Base-by-base conservation (phyloP, 345 rosid species). In the Salix udensis region DNA sequence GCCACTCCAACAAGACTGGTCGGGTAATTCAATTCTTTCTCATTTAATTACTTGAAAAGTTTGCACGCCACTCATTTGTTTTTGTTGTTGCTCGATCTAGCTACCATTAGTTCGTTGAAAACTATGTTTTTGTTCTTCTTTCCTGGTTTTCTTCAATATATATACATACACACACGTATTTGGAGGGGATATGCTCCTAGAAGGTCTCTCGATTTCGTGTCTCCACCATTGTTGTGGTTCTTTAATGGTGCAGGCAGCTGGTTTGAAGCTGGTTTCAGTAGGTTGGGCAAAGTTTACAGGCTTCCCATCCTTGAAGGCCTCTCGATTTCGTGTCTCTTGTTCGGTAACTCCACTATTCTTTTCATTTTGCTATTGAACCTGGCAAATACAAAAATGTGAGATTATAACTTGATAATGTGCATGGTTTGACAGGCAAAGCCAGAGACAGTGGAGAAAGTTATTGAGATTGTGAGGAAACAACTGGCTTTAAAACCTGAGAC, bases 381-480 rank as follows among this genome's bases (percentile, higher is more conserved):
- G 2, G 6, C 40, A 15, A 15, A 28, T 34, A 36, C 52, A 37
- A 31, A 58, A 31, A 11, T 23, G 39, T 30, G 3, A 48, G 8
- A 65, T 37, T 30, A 36, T 36, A 23, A 37, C 21, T 31, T 36
- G 11, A 19, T 0, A 46, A 11, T 34, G 4, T 16, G 5, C 7
- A 24, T 6, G 50, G 26, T 48, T 50, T 21, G 58, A 10, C 70
- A 81, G 84, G 84, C 84, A 62, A 81, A 81, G 75, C 80, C 77
- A n/a, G 80, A 50, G 74, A 81, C 75, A 0, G 80, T 77, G 39
- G 53, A 81, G 15, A 81, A 73, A 81, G 84, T 81, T 31, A 73
- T 74, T 30, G 72, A 64, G 5, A 77, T 81, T 36, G 84, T 77
- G 40, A 77, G 74, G 53, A 77, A 73, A 65, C 84, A 81, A 24